Evolutionary conservation across 2,329 filamentous ascomycete genomes (phyloP).

Genomic region (Colletotrichum sp.): DNA sequence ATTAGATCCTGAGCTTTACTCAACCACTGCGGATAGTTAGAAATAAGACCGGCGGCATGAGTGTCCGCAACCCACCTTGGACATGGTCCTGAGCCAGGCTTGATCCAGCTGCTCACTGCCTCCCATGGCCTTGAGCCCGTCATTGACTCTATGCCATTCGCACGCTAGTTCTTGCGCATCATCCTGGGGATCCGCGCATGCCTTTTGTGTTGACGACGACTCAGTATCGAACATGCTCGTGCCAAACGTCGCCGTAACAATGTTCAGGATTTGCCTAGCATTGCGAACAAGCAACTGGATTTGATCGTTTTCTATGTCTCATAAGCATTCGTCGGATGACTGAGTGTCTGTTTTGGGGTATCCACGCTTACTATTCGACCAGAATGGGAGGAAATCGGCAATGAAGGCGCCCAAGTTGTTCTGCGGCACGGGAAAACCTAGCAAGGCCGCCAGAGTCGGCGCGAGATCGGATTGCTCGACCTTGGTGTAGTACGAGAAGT

Average conservation of each 20-base stretch:
- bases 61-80: constrained; percentile 36
- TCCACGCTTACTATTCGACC: constrained; percentile 63
- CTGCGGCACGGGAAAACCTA: constrained; percentile 86
- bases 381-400: constrained; percentile 77
- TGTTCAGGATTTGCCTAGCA: constrained; percentile 77
- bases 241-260: constrained; percentile 77
- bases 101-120: constrained; percentile 33
- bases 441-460: constrained; percentile 83
- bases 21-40: constrained; percentile 60
- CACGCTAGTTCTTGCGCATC: constrained; percentile 69
- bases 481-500: constrained; percentile 83
- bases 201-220: constrained; percentile 22
- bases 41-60: background rate
- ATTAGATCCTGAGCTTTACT: constrained; percentile 77
- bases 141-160: constrained; percentile 61
- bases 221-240: constrained; percentile 44
- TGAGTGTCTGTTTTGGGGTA: background rate
- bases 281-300: constrained; percentile 78
- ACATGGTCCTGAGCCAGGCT: constrained; percentile 48
- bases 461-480: constrained; percentile 96
- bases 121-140: constrained; percentile 14
- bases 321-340: constrained; percentile 18
- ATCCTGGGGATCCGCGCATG: constrained; percentile 41
- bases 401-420: constrained; percentile 93
- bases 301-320: constrained; percentile 52